Evolutionary conservation across 306 rosid genomes (phyloP).

Genomic region (Ormosia emarginata): DNA sequence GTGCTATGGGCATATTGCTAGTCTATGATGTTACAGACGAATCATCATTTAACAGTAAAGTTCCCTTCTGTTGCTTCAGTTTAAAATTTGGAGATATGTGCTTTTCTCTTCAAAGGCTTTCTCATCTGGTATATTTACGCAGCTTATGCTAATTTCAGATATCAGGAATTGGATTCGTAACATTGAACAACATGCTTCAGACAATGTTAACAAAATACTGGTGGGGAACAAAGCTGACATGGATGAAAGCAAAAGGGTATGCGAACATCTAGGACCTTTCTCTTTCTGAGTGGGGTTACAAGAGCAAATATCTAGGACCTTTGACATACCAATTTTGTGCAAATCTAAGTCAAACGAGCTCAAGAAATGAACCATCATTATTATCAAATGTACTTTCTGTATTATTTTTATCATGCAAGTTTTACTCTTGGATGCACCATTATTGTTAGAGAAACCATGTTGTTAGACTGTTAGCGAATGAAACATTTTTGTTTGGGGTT

Average conservation of each 20-base stretch:
- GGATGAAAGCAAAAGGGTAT: slow-evolving; percentile 94
- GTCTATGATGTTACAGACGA: slow-evolving; percentile 95
- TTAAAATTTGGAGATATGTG: slow-evolving; percentile 13
- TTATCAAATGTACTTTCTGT: not conserved
- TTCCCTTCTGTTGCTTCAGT: not conserved
- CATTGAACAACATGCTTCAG: slow-evolving; percentile 97
- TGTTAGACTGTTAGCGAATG: not conserved
- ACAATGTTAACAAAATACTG: slow-evolving; percentile 85
- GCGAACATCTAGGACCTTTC: slow-evolving; percentile 12
- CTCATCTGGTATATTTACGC: slow-evolving; percentile 2
- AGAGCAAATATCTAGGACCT: not conserved
- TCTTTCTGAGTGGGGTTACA: not conserved
- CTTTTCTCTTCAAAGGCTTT: slow-evolving; percentile 16
- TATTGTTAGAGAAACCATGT: not conserved
- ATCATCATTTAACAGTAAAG: slow-evolving; percentile 90
- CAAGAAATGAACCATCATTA: not conserved
- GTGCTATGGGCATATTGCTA: slow-evolving; percentile 97
- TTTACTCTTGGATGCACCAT: not conserved
- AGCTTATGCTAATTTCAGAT: slow-evolving; percentile 50
- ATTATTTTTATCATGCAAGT: not conserved
- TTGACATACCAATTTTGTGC: not conserved
- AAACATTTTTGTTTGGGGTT: not conserved
- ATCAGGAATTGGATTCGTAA: slow-evolving; percentile 94
- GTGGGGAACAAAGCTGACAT: slow-evolving; percentile 99
- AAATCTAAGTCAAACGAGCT: not conserved